phyloP scores from a whole-genome alignment of 495 filamentous ascomycete species.

The Aspergillus sparsus region DNA sequence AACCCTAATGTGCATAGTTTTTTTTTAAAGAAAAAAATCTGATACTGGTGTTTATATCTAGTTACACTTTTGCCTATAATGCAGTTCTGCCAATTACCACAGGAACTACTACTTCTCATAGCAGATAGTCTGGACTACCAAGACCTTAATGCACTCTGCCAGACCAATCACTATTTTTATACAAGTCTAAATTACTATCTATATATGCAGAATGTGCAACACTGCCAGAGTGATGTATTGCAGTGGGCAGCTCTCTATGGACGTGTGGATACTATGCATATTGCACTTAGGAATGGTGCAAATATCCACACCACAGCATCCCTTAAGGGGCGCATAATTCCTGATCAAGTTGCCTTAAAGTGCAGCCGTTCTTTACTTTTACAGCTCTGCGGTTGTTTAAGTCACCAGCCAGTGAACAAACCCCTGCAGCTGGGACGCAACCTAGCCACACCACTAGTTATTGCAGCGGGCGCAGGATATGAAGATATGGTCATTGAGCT shows the following conservation, averaged over 20 bases:
- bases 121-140: not conserved
- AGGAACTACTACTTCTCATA: not conserved
- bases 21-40: no score
- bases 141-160: not conserved
- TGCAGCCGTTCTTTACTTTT: not conserved
- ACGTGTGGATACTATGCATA: not conserved
- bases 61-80: not conserved
- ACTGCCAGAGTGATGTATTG: not conserved
- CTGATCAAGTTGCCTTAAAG: not conserved
- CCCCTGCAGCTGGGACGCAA: not conserved
- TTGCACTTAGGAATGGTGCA: not conserved
- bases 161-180: not conserved
- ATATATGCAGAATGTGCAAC: not conserved
- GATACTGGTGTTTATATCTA: not conserved
- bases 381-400: not conserved
- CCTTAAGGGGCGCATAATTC: not conserved
- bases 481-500: not conserved
- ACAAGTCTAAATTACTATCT: not conserved
- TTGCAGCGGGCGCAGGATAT: not conserved
- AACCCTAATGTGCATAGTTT: no score
- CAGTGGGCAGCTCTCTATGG: constrained; percentile 3
- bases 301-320: not conserved
- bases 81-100: not conserved
- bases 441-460: not conserved
- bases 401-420: not conserved